Evolutionary conservation across 495 filamentous ascomycete species (phyloP), one percentile per base, ranked within the genome.

Genomic region (Podospora tetraspora): DNA sequence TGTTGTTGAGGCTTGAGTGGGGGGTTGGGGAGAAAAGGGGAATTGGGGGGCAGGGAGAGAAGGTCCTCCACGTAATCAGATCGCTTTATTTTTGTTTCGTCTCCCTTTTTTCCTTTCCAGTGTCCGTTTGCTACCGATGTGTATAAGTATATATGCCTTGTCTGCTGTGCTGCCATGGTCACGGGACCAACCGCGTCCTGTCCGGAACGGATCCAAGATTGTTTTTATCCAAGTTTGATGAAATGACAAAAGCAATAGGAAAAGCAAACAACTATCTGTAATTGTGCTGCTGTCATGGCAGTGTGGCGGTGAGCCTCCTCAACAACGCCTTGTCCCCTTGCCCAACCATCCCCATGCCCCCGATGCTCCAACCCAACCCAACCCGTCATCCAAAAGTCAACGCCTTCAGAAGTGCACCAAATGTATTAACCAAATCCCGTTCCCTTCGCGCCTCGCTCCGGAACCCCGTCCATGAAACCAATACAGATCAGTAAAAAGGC

Each of bases 1-100:
- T 12, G 68, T 72, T 64, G 71, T 76, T 7, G 57, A 37, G 65
- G 57, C 29, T 32, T 27, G 27, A 19, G 32, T 12, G 32, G 11
- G 11, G 32, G 32, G 12, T 3, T 3, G 27, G 27, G 27, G 27
- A 27, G 25, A 25, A 25, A 25, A 25, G 25, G 25, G 4, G 25
- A 3, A 25, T 0, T 25, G 25, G 25, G 25, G 25, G 27, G 27
- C 1, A 6, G 27, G 27, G 6, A 27, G 27, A 27, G 27, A 27
- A 27, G 27, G 27, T 27, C 27, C 27, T 27, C 27, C 27, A 27
- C 27, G 5, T 11, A 32, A 32, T 32, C 30, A 32, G 30, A 9
- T 0, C 16, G 43, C 16, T 16, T 52, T 52, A n/a, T 52, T 52
- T 34, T 9, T 52, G 43, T n/a, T n/a, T 52, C 43, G 43, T 52